Conservation (phyloP, 2,329 filamentous ascomycete genomes). For the Colletotrichum tofieldiae region DNA sequence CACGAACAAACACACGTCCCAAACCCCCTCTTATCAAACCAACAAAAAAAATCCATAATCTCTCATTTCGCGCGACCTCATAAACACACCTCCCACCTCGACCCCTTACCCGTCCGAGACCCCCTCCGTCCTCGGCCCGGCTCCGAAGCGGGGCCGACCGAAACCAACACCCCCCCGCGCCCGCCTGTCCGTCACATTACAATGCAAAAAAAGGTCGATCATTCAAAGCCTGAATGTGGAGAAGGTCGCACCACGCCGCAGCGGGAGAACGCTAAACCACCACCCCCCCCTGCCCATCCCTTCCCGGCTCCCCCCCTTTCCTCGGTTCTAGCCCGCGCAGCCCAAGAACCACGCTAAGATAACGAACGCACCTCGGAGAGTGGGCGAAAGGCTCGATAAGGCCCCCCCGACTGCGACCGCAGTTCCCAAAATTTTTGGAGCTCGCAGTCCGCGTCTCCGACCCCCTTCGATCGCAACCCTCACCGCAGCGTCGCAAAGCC, state of each 20-base stretch:
- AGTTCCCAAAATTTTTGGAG: conserved; percentile 7
- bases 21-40: background rate
- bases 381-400: background rate
- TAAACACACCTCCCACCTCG: background rate
- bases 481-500: background rate
- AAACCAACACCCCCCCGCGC: background rate
- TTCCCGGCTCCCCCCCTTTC: background rate
- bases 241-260: conserved; percentile 16
- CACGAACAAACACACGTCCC: background rate
- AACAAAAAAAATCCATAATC: background rate
- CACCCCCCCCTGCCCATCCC: background rate
- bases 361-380: background rate
- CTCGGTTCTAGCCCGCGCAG: background rate
- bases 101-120: background rate
- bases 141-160: conserved; percentile 12
- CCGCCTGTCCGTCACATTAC: background rate
- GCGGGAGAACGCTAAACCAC: background rate
- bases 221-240: conserved; percentile 1
- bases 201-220: background rate
- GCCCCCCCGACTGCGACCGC: too few relatives aligned
- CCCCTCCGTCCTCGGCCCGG: conserved; percentile 6
- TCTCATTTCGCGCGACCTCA: background rate
- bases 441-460: background rate
- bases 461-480: background rate
- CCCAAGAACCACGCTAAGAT: conserved; percentile 18